These are phyloP conservation scores for Stagonosporopsis vannaccii DNA, from an alignment of 2,329 filamentous ascomycete species.

Conservation along the genomic window DNA sequence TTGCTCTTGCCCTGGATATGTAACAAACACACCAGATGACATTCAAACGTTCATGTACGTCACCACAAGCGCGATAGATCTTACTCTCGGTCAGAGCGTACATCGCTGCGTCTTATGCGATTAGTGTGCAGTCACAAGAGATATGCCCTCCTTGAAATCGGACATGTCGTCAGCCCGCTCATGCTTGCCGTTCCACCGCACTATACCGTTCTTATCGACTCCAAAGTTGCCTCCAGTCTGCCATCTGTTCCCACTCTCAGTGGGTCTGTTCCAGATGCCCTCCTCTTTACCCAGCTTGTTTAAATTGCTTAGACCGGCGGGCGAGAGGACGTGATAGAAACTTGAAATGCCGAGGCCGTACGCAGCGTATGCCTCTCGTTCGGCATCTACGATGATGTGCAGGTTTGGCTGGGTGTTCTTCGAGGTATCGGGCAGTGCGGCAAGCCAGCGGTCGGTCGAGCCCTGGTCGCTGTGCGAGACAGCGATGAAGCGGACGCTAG, in stretches of 20 bases:
- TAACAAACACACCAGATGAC: not conserved
- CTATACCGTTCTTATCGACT: slow-evolving; percentile 60
- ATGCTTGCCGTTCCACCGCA: slow-evolving; percentile 62
- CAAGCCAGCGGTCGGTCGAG: slow-evolving; percentile 45
- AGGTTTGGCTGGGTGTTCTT: slow-evolving; percentile 59
- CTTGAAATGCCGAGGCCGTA: slow-evolving; percentile 71
- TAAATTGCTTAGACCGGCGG: slow-evolving; percentile 64
- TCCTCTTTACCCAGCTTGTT: slow-evolving; percentile 67
- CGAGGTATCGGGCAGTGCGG: slow-evolving; percentile 30
- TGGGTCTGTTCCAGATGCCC: slow-evolving; percentile 70
- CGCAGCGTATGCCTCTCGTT: slow-evolving; percentile 66
- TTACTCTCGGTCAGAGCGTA: not conserved
- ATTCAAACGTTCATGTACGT: not conserved
- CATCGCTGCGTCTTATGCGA: not conserved
- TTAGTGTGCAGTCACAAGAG: slow-evolving; percentile 24
- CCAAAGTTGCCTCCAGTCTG: slow-evolving; percentile 73
- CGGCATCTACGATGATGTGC: slow-evolving; percentile 66
- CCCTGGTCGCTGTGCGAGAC: slow-evolving; percentile 45
- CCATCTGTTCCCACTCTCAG: slow-evolving; percentile 72
- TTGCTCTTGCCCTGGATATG: not conserved
- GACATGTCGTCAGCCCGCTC: slow-evolving; percentile 61
- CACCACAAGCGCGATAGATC: not conserved
- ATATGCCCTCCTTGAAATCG: slow-evolving; percentile 59
- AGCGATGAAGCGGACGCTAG: slow-evolving; percentile 42
- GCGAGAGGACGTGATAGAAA: slow-evolving; percentile 69